Evolutionary conservation across 805 yeast genomes (phyloP), one percentile per base, ranked within the genome.

Genomic region (Citeromyces nyonsensis): DNA sequence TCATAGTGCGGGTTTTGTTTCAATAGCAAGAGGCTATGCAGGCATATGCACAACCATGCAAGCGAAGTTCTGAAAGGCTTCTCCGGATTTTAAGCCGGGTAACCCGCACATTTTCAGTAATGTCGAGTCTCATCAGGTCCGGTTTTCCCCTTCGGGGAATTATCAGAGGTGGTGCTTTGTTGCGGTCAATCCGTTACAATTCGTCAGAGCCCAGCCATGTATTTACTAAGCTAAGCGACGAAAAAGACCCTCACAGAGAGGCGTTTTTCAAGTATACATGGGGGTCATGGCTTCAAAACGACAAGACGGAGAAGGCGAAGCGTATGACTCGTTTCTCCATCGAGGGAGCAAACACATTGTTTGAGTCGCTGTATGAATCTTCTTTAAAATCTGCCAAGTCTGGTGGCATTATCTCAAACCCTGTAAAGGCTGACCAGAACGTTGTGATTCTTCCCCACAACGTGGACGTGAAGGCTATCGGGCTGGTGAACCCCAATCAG

Each of bases 251-350:
- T 8, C 57, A 71, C 32, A 65, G 86, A 52, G 68, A 66, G 35
- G 62, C 71, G 28, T 82, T 91, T 47, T 88, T 83, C 61, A 72
- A 79, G 44, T 88, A 85, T 50, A 63, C 91, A 3, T 88, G 97
- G 94, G 98, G 98, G 31, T 69, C 94, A 5, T 88, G 97, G 97
- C 58, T 86, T 44, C 70, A 65, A 40, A 71, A 88, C 48, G 95
- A 91, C 49, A 66, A 63, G 35, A 54, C 53, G 24, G 86, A 91
- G 50, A 79, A 82, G 46, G 71, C 64, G 10, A 72, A 71, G 42
- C 73, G 98, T 54, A 69, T 67, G 35, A 88, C 96, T 13, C 66
- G 63, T 40, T 88, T 88, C 53, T 77, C 91, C 3, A 63, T 91
- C 33, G 75, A 73, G 47, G 97, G 95, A 4, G 57, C 82, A 33